Percentiles rank a stretch among this genome's conserved stretches.
Conservation (phyloP, 2,329 filamentous ascomycete genomes). For the Colletotrichum higginsianum region DNA sequence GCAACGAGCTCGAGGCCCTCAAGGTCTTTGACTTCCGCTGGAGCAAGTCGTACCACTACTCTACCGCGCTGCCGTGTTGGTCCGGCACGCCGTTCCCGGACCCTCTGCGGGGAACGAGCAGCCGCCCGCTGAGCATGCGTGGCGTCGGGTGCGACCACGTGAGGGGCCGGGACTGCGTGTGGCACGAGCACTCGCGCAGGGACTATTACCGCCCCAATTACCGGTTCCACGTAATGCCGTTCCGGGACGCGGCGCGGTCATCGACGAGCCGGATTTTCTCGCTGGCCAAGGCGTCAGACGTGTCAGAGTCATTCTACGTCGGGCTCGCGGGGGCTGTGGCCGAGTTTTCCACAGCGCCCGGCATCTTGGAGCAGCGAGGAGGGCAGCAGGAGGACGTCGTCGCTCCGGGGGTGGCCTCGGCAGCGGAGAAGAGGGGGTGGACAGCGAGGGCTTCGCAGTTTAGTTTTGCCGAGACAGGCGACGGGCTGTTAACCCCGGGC, state of each 20-base stretch:
- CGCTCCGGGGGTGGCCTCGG: conserved; percentile 15
- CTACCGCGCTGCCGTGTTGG: conserved; percentile 63
- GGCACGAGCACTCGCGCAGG: conserved; percentile 61
- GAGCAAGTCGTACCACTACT: conserved; percentile 64
- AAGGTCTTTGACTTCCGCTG: conserved; percentile 71
- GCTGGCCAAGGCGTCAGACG: conserved; percentile 62
- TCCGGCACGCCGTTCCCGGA: conserved; percentile 53
- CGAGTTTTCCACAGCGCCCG: conserved; percentile 53
- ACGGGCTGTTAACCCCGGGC: conserved; percentile 44
- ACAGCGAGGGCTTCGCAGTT: conserved; percentile 31
- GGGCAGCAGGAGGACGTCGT: conserved; percentile 1
- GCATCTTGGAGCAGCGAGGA: conserved; percentile 11
- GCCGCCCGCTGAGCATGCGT: conserved; percentile 40
- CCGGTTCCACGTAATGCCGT: conserved; percentile 58
- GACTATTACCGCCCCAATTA: conserved; percentile 66
- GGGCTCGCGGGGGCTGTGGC: conserved; percentile 64
- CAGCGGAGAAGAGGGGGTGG: conserved; percentile 38
- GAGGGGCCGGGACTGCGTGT: conserved; percentile 57
- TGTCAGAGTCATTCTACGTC: conserved; percentile 64
- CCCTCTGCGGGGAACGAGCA: conserved; percentile 48
- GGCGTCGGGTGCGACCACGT: conserved; percentile 53
- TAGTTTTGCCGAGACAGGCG: conserved; percentile 49
- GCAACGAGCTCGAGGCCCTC: conserved; percentile 58
- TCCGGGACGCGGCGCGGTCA: conserved; percentile 45
- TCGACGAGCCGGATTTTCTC: conserved; percentile 58